phyloP scores from a whole-genome alignment of 139 green algal species.

The Edaphochlamys debaryana region DNA sequence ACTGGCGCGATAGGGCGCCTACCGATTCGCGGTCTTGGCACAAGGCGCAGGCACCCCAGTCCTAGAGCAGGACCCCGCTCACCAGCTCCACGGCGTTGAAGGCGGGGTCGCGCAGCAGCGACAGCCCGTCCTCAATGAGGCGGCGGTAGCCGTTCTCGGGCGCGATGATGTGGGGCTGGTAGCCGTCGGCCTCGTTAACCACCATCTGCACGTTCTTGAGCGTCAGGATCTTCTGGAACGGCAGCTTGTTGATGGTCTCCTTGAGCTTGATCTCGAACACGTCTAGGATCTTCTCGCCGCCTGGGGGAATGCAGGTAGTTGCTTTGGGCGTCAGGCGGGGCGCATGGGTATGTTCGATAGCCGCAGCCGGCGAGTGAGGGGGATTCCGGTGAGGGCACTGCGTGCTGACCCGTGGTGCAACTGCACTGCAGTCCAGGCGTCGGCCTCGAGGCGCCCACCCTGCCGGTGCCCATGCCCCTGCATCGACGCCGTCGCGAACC shows the following conservation, averaged over 20 bases:
- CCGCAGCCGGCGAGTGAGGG: too few relatives aligned
- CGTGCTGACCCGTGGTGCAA: too few relatives aligned
- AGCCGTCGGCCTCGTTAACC: conserved; percentile 94
- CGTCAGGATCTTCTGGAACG: conserved; percentile 89
- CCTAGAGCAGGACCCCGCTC: too few relatives aligned
- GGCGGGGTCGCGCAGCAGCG: conserved; percentile 67
- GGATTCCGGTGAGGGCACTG: too few relatives aligned
- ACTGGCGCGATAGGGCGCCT: too few relatives aligned
- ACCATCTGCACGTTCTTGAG: conserved; percentile 76
- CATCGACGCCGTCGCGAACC: too few relatives aligned
- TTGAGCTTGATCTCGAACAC: conserved; percentile 95
- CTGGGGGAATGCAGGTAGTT: conserved; percentile 43
- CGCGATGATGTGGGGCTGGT: conserved; percentile 97
- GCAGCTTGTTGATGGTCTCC: conserved; percentile 86
- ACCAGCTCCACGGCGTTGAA: conserved; percentile 77
- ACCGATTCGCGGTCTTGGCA: too few relatives aligned
- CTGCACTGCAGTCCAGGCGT: too few relatives aligned
- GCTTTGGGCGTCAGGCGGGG: too few relatives aligned
- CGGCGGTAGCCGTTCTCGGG: conserved; percentile 95
- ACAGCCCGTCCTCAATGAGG: conserved; percentile 84
- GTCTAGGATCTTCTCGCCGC: conserved; percentile 86
- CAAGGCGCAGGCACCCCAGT: too few relatives aligned
- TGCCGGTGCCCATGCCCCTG: too few relatives aligned
- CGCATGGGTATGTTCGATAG: not conserved
- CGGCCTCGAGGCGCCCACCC: too few relatives aligned